Percentiles rank a stretch among this genome's conserved stretches.
Conservation (phyloP, 495 filamentous ascomycete genomes). For the Aspergillus affinis region DNA sequence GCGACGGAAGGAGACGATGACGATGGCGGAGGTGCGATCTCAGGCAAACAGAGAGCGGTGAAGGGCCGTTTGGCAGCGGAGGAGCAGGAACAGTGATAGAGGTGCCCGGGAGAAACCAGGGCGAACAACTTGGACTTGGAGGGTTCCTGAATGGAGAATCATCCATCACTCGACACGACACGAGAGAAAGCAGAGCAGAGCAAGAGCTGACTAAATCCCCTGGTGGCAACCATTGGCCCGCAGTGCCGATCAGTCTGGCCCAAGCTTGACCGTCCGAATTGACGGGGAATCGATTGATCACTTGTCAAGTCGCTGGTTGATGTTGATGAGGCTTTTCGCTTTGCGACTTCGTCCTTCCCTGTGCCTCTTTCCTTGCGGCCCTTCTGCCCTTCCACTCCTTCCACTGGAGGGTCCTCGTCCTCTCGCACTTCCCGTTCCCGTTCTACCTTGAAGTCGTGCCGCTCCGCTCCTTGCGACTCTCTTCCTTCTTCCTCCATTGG, state of each 20-base stretch:
- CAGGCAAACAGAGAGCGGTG: background rate
- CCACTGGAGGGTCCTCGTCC: background rate
- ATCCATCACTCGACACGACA: background rate
- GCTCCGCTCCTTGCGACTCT: background rate
- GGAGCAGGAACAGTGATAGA: background rate
- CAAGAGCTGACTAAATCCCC: slow-evolving; percentile 25
- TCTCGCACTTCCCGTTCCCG: background rate
- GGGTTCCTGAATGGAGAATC: background rate
- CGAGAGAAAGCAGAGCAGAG: background rate
- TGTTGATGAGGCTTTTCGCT: too few relatives aligned
- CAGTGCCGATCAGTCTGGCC: slow-evolving; percentile 24
- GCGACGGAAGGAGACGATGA: background rate
- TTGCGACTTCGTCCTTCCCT: too few relatives aligned
- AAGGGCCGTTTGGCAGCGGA: background rate
- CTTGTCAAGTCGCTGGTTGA: too few relatives aligned
- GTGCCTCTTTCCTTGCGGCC: background rate
- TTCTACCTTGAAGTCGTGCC: background rate
- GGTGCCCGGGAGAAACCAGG: too few relatives aligned
- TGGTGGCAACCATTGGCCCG: slow-evolving; percentile 29
- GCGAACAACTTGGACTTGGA: background rate
- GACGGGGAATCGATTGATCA: background rate
- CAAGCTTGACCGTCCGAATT: slow-evolving; percentile 16
- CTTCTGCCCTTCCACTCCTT: background rate
- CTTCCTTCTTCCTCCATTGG: background rate
- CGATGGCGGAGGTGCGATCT: background rate